phyloP scores from a whole-genome alignment of 805 yeast genomes.

The Pichia cephalocereana region DNA sequence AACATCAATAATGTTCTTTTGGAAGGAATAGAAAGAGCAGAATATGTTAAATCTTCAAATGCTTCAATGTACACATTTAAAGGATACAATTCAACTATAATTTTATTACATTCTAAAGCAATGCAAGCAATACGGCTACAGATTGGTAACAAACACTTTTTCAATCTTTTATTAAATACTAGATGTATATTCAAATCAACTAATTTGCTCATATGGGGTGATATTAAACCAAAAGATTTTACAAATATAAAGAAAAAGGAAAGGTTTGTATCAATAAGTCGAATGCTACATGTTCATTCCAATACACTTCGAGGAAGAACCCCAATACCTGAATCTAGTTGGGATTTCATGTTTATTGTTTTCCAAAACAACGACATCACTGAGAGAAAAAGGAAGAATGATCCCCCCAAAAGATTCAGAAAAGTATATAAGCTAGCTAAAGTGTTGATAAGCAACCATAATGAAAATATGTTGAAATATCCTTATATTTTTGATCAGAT shows the following conservation, averaged over 20 bases:
- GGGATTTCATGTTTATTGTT: slow-evolving; percentile 7
- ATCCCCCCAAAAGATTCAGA: slow-evolving; percentile 18
- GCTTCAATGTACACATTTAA: slow-evolving; percentile 11
- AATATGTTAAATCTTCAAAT: slow-evolving; percentile 14
- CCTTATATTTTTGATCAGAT: slow-evolving; percentile 28
- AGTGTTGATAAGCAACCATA: slow-evolving; percentile 27
- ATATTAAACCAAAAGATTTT: slow-evolving; percentile 3
- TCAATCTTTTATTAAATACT: slow-evolving; percentile 29
- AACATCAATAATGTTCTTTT: too few species aligned
- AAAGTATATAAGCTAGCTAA: slow-evolving; percentile 15
- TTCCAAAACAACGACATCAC: slow-evolving; percentile 8
- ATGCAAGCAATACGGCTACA: slow-evolving; percentile 36
- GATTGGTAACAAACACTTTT: slow-evolving; percentile 33
- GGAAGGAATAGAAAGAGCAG: slow-evolving; percentile 30
- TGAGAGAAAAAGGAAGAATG: not conserved
- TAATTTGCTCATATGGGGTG: slow-evolving; percentile 19
- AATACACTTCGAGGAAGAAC: slow-evolving; percentile 9
- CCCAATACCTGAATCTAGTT: slow-evolving; percentile 17
- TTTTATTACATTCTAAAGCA: slow-evolving; percentile 30
- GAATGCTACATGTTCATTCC: slow-evolving; percentile 21
- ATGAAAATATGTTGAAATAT: slow-evolving; percentile 22
- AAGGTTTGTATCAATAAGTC: not conserved
- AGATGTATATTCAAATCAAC: slow-evolving; percentile 22
- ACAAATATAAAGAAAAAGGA: not conserved
- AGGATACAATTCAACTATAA: slow-evolving; percentile 28